phyloP scores from a whole-genome alignment of 1,139 yeast species.

The Pichia sp. region DNA sequence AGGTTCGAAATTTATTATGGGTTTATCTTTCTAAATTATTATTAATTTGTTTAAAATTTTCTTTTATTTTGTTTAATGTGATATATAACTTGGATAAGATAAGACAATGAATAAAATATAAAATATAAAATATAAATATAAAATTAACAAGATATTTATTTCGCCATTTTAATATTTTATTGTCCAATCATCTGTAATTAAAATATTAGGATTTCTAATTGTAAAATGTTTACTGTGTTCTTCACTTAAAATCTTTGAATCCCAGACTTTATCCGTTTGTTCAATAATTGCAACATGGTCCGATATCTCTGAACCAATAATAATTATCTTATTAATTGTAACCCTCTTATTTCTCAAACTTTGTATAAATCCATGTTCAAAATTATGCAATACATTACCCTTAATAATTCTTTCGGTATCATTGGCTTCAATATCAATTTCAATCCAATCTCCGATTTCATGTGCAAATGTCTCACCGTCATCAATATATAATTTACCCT shows the following conservation, averaged over 20 bases:
- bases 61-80: background rate
- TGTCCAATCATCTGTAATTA: slow-evolving; percentile 46
- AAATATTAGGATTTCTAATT: slow-evolving; percentile 51
- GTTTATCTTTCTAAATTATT: too few species aligned
- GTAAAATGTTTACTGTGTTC: slow-evolving; percentile 22
- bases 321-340: slow-evolving; percentile 52
- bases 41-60: background rate
- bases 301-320: slow-evolving; percentile 36
- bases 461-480: slow-evolving; percentile 74
- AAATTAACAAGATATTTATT: background rate
- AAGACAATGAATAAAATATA: too few species aligned
- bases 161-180: slow-evolving; percentile 22
- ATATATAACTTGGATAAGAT: too few species aligned
- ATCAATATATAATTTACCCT: slow-evolving; percentile 64
- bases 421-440: slow-evolving; percentile 34
- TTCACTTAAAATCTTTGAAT: slow-evolving; percentile 27
- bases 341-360: slow-evolving; percentile 27
- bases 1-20: too few species aligned
- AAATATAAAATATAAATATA: background rate
- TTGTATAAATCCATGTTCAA: slow-evolving; percentile 24
- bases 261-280: slow-evolving; percentile 36
- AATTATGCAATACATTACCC: slow-evolving; percentile 21
- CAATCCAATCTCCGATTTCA: slow-evolving; percentile 41
- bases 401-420: slow-evolving; percentile 24
- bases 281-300: slow-evolving; percentile 19